Conservation (phyloP, 1,139 yeast species). For the Nakaseomyces bracarensis region DNA sequence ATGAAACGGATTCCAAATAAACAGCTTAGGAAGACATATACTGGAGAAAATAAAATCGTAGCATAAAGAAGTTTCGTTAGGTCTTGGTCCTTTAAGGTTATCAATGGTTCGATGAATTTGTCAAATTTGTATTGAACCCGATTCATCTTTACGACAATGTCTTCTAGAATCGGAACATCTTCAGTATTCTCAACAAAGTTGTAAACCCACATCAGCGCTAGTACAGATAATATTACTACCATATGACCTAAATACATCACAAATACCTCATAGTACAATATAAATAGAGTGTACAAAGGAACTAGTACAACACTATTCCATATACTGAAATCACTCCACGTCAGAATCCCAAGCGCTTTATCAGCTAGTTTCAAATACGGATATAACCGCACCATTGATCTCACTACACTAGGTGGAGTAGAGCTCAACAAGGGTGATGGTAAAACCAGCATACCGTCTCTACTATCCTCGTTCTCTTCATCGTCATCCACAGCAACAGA, state of each 20-base stretch:
- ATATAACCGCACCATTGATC: constrained; percentile 71
- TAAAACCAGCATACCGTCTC: constrained; percentile 12
- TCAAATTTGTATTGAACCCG: constrained; percentile 71
- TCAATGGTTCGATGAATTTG: constrained; percentile 66
- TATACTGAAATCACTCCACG: constrained; percentile 87
- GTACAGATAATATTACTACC: constrained; percentile 56
- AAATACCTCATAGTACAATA: constrained; percentile 64
- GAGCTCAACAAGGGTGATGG: constrained; percentile 60
- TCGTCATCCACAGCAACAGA: constrained; percentile 8
- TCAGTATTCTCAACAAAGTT: constrained; percentile 1
- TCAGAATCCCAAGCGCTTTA: constrained; percentile 57
- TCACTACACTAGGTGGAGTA: constrained; percentile 88
- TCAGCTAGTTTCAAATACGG: constrained; percentile 74
- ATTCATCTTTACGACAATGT: constrained; percentile 73
- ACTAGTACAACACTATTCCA: constrained; percentile 67
- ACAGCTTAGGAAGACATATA: constrained; percentile 47
- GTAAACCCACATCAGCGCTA: constrained; percentile 38
- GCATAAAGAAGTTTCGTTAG: constrained; percentile 73
- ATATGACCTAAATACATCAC: constrained; percentile 77
- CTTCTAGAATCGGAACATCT: constrained; percentile 66
- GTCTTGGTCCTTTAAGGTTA: constrained; percentile 68
- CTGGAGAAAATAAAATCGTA: constrained; percentile 75
- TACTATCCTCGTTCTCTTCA: constrained; percentile 9
- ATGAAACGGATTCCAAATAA: constrained; percentile 1
- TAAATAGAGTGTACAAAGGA: constrained; percentile 47